Base-by-base conservation (phyloP, 805 yeast genomes). In the Middelhovenomyces tepae region DNA sequence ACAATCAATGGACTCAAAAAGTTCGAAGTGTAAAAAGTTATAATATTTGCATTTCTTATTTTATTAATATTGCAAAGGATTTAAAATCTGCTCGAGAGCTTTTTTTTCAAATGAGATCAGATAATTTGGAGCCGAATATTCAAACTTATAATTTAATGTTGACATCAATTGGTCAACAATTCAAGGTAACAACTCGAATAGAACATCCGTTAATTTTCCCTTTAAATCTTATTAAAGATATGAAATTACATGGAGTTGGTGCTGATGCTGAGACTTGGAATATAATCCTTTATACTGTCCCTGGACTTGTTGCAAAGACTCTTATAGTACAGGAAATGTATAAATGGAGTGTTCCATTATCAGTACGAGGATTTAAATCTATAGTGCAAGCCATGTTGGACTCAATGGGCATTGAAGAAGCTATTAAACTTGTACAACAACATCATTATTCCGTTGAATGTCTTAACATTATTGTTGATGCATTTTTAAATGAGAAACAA, bases 241-340 rank as follows among this genome's bases (percentile, higher is more conserved):
- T 47, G 51, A 14, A 18, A 10, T 17, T 26, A 6, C 20, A 17
- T 13, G 28, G 31, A 10, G 22, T 47, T 11, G 28, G 36, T 4
- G 45, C 44, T 4, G 35, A 42, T 24, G 13, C 28, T 15, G 42
- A 37, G 21, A 45, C 50, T 4, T 47, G 51, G 50, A 44, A 40
- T 22, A 42, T 40, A 10, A 27, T 45, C 4, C 30, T 47, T 17
- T 16, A 28, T 17, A 19, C 30, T 7, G 13, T 34, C 19, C 34
- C 39, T 19, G 26, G 31, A 7, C 33, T 36, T 17, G 20, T 22
- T 21, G 28, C 26, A 4, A 35, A 32, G 17, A 19, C 32, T 20
- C 15, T 18, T 8, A 21, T 43, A 8, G 21, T 39, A 13, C 22
- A 28, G 15, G 42, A 38, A 16, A 40, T 46, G 48, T 24, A 29